Percentiles rank a stretch among this genome's conserved stretches.
phyloP scores from a whole-genome alignment of 2,329 filamentous ascomycete genomes.

The Cladosporium colombiae region DNA sequence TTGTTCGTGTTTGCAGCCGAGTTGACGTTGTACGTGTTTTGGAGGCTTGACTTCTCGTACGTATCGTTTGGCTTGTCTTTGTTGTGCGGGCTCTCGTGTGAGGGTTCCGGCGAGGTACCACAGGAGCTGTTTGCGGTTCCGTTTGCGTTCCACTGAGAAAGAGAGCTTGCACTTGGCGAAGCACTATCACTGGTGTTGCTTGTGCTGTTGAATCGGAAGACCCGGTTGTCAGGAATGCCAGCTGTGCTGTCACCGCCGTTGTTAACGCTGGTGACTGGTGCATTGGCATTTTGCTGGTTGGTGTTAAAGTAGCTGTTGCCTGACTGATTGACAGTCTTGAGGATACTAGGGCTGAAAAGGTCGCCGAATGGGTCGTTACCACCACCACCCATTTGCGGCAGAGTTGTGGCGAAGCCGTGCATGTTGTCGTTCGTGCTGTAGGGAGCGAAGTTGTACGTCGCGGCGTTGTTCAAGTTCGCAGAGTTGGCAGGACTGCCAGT shows the following conservation, averaged over 20 bases:
- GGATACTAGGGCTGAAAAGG: constrained; percentile 60
- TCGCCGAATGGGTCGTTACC: constrained; percentile 50
- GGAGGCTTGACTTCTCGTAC: constrained; percentile 15
- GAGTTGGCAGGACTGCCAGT: constrained; percentile 28
- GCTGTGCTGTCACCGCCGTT: constrained; percentile 46
- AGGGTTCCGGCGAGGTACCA: constrained; percentile 76
- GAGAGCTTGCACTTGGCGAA: constrained; percentile 54
- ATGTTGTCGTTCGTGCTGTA: constrained; percentile 38
- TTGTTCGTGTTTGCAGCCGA: constrained; percentile 13
- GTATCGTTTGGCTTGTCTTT: constrained; percentile 35
- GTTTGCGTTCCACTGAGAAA: constrained; percentile 52
- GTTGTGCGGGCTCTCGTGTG: constrained; percentile 69
- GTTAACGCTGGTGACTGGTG: constrained; percentile 29
- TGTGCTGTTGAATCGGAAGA: constrained; percentile 54
- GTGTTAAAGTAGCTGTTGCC: constrained; percentile 38
- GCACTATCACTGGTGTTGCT: constrained; percentile 48
- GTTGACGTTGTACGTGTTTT: constrained; percentile 17
- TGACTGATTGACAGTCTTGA: constrained; percentile 45
- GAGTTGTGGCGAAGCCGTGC: constrained; percentile 38
- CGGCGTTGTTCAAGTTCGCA: neutral
- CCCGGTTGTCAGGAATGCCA: constrained; percentile 42
- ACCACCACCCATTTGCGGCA: constrained; percentile 36
- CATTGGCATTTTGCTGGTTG: constrained; percentile 23
- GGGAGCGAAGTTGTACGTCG: constrained; percentile 29
- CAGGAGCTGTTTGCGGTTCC: constrained; percentile 66